A percentile compares a stretch with the other conserved stretches of the same genome.
Evolutionary conservation across 768 basidiomycete species (phyloP).

Genomic region (Russula compacta): DNA sequence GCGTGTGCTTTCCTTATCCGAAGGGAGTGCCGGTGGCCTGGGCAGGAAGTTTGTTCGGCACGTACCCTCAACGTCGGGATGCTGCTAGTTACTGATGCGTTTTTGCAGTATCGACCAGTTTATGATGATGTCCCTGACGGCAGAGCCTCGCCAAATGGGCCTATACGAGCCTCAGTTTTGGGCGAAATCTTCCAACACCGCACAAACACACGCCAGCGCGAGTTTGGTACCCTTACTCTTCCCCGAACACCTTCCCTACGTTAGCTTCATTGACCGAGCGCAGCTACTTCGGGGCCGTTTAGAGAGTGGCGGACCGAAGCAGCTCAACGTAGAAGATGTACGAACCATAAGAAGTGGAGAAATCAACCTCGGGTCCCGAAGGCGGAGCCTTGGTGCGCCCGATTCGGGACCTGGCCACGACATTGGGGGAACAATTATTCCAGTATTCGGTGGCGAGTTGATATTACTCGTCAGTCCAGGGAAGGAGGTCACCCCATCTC

Average conservation of each 20-base stretch:
- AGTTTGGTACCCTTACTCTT: conserved; percentile 62
- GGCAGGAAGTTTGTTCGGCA: conserved; percentile 59
- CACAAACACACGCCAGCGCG: conserved; percentile 22
- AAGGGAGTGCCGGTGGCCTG: conserved; percentile 32
- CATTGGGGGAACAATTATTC: conserved; percentile 59
- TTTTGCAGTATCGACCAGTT: conserved; percentile 58
- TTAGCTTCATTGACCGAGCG: conserved; percentile 59
- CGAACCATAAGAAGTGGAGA: conserved; percentile 50
- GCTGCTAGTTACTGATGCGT: conserved; percentile 6
- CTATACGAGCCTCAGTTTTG: conserved; percentile 74
- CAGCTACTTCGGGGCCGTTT: conserved; percentile 57
- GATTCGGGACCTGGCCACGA: conserved; percentile 25
- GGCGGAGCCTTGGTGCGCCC: conserved; percentile 28
- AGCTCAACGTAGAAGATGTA: conserved; percentile 43
- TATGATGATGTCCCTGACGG: conserved; percentile 65
- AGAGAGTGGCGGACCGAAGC: conserved; percentile 45
- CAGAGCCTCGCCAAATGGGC: conserved; percentile 66
- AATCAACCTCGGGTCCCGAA: conserved; percentile 30
- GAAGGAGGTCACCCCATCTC: conserved; percentile 41
- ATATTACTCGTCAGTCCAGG: conserved; percentile 56
- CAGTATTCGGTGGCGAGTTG: conserved; percentile 67
- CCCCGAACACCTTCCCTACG: conserved; percentile 59
- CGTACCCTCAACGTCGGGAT: conserved; percentile 22
- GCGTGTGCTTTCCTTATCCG: conserved; percentile 37
- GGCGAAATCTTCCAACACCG: conserved; percentile 32